phyloP scores from a whole-genome alignment of 371 early-diverging fungal genomes.

The Lichtheimia ornata region DNA sequence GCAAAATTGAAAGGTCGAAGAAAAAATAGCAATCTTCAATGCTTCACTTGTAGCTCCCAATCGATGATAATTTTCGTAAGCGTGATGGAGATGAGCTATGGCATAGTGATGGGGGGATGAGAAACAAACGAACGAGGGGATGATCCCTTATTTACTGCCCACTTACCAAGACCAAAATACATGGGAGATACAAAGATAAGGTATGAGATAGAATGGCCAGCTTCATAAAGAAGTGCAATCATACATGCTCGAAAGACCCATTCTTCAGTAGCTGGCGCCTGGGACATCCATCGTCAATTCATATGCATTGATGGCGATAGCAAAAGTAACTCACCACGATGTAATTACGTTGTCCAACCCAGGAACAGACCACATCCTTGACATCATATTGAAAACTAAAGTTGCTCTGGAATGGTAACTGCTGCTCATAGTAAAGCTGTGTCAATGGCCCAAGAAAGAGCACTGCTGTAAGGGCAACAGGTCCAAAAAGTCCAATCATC shows the following conservation, averaged over 20 bases:
- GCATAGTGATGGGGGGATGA: neutral
- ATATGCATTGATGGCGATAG: neutral
- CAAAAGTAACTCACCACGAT: slow-evolving; percentile 33
- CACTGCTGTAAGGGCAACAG: slow-evolving; percentile 28
- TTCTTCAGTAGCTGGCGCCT: slow-evolving; percentile 74
- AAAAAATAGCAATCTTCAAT: slow-evolving; percentile 33
- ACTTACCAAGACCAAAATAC: slow-evolving; percentile 67
- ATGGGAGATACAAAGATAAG: slow-evolving; percentile 59
- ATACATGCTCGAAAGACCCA: slow-evolving; percentile 69
- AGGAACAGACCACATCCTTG: slow-evolving; percentile 11
- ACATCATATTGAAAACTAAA: slow-evolving; percentile 30
- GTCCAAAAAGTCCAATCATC: slow-evolving; percentile 9
- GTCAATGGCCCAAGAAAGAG: slow-evolving; percentile 60
- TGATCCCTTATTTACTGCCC: neutral
- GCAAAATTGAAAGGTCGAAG: slow-evolving; percentile 39
- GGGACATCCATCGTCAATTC: neutral
- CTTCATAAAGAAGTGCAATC: slow-evolving; percentile 48
- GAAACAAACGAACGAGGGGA: neutral
- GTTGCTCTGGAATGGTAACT: slow-evolving; percentile 36
- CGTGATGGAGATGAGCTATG: slow-evolving; percentile 65
- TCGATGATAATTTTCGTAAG: slow-evolving; percentile 48
- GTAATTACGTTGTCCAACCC: slow-evolving; percentile 46
- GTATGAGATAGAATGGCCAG: slow-evolving; percentile 31
- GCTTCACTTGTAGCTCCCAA: slow-evolving; percentile 35
- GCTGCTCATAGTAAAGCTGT: slow-evolving; percentile 33